Evolutionary conservation across 305 asterid genomes (phyloP), one percentile per base, ranked within the genome.

Genomic region (Lippia alba): DNA sequence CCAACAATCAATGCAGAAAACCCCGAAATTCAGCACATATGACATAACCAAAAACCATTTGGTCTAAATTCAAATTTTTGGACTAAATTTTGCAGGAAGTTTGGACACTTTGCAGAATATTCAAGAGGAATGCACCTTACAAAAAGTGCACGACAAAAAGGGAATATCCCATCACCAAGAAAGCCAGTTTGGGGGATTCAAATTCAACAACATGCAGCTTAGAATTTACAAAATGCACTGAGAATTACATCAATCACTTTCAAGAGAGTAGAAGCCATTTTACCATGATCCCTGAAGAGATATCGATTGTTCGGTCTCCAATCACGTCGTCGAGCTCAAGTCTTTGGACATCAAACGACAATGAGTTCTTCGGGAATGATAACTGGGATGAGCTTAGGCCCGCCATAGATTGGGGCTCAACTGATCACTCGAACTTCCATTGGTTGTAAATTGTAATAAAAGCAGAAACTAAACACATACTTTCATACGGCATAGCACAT

Each of bases 61-160:
- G 12, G 12, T 24, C 7, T 39, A 39, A 39, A 39, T 54, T 9
- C 4, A 8, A 54, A 12, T 12, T 68, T 60, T 36, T 57, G 56
- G 73, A 33, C 64, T 19, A 16, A 56, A 46, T 19, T 19, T 44
- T 30, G 67, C 67, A 73, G 77, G 77, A 73, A 32, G 48, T 67
- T 57, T 73, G 77, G 77, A 67, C 77, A 33, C 65, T 73, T 17
- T 73, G 77, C 39, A 57, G 72, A 61, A 66, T 73, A 56, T 66
- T 73, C 56, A 65, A 66, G 48, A 73, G 66, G 72, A 51, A 40
- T 40, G 14, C 24, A 41, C 10, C 74, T n/a, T 5, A 24, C 58
- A 69, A 45, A 10, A 69, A 69, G 48, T 17, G 12, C 49, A 33
- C 70, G 15, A 57, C 48, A 10, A 12, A 32, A 24, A 20, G 39